Evolutionary conservation across 2,329 filamentous ascomycete genomes (phyloP), one percentile per base, ranked within the genome.

Genomic region (Cladosporium sp.): DNA sequence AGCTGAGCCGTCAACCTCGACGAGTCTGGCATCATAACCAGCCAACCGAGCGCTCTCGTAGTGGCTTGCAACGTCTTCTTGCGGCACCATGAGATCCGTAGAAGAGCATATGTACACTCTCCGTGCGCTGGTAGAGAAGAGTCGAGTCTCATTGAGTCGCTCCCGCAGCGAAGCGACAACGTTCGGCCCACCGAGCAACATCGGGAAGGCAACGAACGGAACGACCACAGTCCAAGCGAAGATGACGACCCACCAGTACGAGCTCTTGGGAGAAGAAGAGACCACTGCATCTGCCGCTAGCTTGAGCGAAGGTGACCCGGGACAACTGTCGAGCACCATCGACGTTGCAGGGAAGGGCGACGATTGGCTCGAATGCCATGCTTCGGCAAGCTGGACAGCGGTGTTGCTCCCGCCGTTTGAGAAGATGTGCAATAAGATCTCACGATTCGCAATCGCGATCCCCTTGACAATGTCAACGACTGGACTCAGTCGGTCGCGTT

Each of bases 61-160:
- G 55, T 57, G 55, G 1, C 21, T 40, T 5, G 37, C 31, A 40
- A 88, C 82, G 66, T 88, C 85, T 65, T 83, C 72, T 73, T 80
- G 84, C 4, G 77, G 73, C 14, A 89, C 86, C 67, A 89, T 80
- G 46, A 82, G 78, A 68, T 89, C 87, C 55, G 81, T 81, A 67
- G 82, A 83, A 68, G 85, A 86, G 72, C 88, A 89, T 31, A 88
- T 68, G 73, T 87, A 89, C 66, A 88, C 70, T 61, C 84, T 78
- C 26, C 80, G 80, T 1, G 66, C 58, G 14, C 61, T 28, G 11
- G 35, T 46, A 26, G 65, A 37, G 26, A 70, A 68, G 1, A 69
- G 29, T 4, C 35, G 44, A 5, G 63, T 35, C 40, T 69, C 68
- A n/a, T 69, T 66, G 33, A 67, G 44, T 8, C 49, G 52, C 16